Conservation (phyloP, 768 basidiomycete species). For the Mycena rosella region DNA sequence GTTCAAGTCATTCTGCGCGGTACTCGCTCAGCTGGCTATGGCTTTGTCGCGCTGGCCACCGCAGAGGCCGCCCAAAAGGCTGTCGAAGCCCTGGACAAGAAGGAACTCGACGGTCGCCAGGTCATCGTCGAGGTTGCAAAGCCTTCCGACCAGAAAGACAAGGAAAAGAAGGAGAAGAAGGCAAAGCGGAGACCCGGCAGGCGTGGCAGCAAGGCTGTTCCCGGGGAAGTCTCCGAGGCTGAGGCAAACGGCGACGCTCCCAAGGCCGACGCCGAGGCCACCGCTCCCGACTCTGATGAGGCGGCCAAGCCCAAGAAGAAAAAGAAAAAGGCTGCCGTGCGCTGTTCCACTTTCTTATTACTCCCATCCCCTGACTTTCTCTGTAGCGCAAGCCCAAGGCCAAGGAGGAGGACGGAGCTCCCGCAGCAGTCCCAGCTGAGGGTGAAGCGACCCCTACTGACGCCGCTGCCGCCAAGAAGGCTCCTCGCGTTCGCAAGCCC, state of each 20-base stretch:
- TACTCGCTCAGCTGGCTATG: slow-evolving; percentile 89
- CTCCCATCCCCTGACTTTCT: slow-evolving; percentile 39
- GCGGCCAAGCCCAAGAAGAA: slow-evolving; percentile 88
- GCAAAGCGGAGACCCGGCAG: slow-evolving; percentile 86
- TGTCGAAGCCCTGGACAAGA: slow-evolving; percentile 87
- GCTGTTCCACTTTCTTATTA: slow-evolving; percentile 37
- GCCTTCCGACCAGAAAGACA: slow-evolving; percentile 89
- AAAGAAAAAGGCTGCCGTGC: slow-evolving; percentile 79
- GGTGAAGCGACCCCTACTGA: slow-evolving; percentile 55
- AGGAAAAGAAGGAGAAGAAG: slow-evolving; percentile 83
- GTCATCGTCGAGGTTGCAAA: slow-evolving; percentile 95
- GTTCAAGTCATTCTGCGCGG: slow-evolving; percentile 91
- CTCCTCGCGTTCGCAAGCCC: slow-evolving; percentile 67
- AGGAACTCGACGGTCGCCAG: slow-evolving; percentile 89
- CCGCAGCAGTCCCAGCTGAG: slow-evolving; percentile 49
- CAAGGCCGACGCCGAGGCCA: slow-evolving; percentile 66
- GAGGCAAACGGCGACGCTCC: slow-evolving; percentile 86
- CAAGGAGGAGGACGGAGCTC: slow-evolving; percentile 56
- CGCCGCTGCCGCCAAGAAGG: slow-evolving; percentile 58
- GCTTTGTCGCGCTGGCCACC: slow-evolving; percentile 88
- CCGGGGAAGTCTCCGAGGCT: slow-evolving; percentile 91
- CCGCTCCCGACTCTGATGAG: slow-evolving; percentile 70
- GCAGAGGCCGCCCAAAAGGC: slow-evolving; percentile 89
- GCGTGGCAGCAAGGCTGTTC: slow-evolving; percentile 88
- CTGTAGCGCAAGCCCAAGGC: slow-evolving; percentile 60